Evolutionary conservation across 805 yeast genomes (phyloP), one percentile per base, ranked within the genome.

Genomic region (Clavispora fructus): DNA sequence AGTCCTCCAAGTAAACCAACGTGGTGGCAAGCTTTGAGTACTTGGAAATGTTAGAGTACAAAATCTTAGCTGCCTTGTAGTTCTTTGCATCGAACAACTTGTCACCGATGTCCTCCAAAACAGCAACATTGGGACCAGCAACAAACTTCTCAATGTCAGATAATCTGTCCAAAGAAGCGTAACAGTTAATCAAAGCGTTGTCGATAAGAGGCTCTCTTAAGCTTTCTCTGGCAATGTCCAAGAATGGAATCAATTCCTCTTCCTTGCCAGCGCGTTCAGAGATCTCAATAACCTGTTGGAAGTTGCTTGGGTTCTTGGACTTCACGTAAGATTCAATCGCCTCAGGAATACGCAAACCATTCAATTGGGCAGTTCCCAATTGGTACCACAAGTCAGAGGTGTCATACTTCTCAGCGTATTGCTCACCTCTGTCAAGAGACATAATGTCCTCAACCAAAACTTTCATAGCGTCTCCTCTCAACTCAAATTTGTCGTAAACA

Each of bases 1-100:
- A 91, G 64, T 94, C 97, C 45, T 82, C 83, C 60, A 94, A 74
- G 73, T 83, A 90, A 31, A 94, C 99, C 62, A 91, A 79, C 28
- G 98, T 92, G n/a, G 96, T 86, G 13, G 99, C 98, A 58, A 94
- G 79, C 67, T 91, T 94, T 41, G 97, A 85, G 77, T 95, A 92
- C 71, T 92, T 94, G 35, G 97, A 89, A 48, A 92, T 84, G 53
- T 83, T 85, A 9, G 90, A 74, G 69, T 80, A 94, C 58, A 95
- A 79, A 52, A 89, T 74, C 71, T 90, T 92, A 37, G 99, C 97
- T 42, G 97, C 98, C 59, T 87, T 83, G 71, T 87, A 94, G 68
- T 90, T 85, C 59, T 82, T 79, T 50, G 80, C 80, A 44, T 81
- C 88, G 57, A 85, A 87, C 59, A 94, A 77, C 63, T 82, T 85